Base-by-base conservation (phyloP, 306 rosid species). In the Cercis canadensis region DNA sequence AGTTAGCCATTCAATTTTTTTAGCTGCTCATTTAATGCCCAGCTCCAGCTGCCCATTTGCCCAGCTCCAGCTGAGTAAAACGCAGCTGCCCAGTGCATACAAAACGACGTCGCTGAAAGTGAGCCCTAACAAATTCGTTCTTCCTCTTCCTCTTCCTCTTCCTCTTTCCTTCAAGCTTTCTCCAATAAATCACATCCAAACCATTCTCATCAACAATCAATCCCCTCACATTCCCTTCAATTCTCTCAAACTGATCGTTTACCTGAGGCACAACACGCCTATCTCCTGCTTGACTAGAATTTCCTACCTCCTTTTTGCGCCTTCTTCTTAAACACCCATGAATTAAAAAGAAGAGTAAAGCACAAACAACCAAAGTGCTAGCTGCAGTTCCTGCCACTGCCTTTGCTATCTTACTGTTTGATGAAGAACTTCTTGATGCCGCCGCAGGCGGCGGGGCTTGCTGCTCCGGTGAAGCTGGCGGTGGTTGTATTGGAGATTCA, bases 181-280 rank as follows among this genome's bases (percentile, higher is more conserved):
- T 86, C 99, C 96, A 95, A 65, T 91, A 91, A 69, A 91, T 54
- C 65, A 95, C 99, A 78, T 95, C 99, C 36, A 95, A 87, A 52
- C 99, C 99, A 73, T 85, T 80, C 76, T 91, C 99, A 76, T 95
- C 99, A 52, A 95, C 93, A 64, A 95, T 76, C 33, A 87, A 67
- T 11, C 92, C 97, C 50, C 78, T 90, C 0, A 84, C 52, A 67
- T 80, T 83, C 4, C 85, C 96, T n/a, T 78, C 87, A 14, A 75
- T 71, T 75, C 84, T 59, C 21, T 72, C 74, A 53, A 83, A 78
- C 29, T 24, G 29, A 69, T 78, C 87, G 5, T 65, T 76, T 1
- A 11, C 54, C 47, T 65, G 76, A 53, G 74, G 84, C 62, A 57
- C 81, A 31, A 56, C 80, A 16, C 77, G 65, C 75, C 75, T 73